These are phyloP conservation scores for Acanthamoeba lenticulata DNA, from an alignment of 208 protist genomes.

Conservation along the genomic window DNA sequence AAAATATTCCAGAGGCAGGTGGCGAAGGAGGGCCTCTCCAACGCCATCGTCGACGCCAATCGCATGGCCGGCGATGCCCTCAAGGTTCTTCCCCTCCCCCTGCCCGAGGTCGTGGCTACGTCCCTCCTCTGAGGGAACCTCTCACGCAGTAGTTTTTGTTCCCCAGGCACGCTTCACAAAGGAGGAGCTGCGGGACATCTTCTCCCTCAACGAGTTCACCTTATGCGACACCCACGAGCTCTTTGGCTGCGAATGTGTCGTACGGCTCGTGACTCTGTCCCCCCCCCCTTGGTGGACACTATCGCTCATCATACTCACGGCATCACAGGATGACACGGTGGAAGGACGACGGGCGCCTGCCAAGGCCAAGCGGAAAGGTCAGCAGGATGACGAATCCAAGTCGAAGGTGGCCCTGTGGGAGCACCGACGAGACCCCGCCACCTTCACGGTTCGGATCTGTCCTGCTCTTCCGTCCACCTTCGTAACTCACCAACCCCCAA, in stretches of 20 bases:
- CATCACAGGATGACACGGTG: slow-evolving; percentile 22
- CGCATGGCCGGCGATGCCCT: slow-evolving; percentile 36
- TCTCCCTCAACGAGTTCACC: slow-evolving; percentile 91
- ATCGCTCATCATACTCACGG: background rate
- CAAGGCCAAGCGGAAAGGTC: background rate
- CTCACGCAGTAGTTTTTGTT: background rate
- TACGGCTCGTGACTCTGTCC: background rate
- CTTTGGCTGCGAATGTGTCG: slow-evolving; percentile 88
- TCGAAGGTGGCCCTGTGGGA: slow-evolving; percentile 27
- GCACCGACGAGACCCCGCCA: slow-evolving; percentile 18
- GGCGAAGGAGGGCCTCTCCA: slow-evolving; percentile 95
- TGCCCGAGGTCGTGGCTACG: no score
- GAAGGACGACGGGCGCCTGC: background rate
- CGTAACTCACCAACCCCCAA: background rate
- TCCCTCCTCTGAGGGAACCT: no score
- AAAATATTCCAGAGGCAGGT: slow-evolving; percentile 99
- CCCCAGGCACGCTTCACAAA: slow-evolving; percentile 89
- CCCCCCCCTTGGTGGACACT: background rate
- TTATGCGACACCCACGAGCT: slow-evolving; percentile 95
- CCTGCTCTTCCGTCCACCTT: background rate
- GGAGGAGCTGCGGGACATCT: slow-evolving; percentile 94
- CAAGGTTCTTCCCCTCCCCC: background rate
- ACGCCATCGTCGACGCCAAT: slow-evolving; percentile 56
- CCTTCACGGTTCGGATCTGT: slow-evolving; percentile 2
- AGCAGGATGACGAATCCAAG: background rate